Base-by-base conservation (phyloP, 345 rosid genomes). In the Hibiscus syriacus region DNA sequence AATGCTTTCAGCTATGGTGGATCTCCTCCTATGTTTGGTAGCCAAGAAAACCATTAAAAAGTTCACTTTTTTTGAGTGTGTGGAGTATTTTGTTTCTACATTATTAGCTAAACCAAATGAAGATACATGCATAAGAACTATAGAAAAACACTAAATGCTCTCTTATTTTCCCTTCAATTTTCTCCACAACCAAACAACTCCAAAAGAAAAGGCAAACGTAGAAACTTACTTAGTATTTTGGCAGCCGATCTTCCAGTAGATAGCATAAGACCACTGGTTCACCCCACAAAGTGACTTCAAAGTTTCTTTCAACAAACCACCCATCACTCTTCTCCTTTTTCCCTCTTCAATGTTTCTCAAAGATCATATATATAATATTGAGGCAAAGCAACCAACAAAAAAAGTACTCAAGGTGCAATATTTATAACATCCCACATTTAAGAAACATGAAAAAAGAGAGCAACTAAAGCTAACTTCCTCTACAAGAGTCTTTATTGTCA, bases 401-500 rank as follows among this genome's bases (percentile, higher is more conserved):
- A 70, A 70, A 61, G 27, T 22, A 66, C 68, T 52, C 60, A 53
- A 16, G 27, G 6, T 66, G 26, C 45, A 32, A 36, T 49, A 27
- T 53, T 29, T 36, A 19, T 19, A 29, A 23, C 50, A 50, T 50
- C 53, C 57, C 69, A 50, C 45, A 50, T 36, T 41, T 52, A 52
- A 73, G 68, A 57, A 74, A 45, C 49, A 14, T 13, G 26, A 38
- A 68, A 26, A 52, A 16, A 50, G 9, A n/a, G 38, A 1, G 25
- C 12, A 25, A 56, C 74, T 13, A 77, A 61, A 70, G 53, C 98
- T 94, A 94, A 85, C 98, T 94, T 66, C 99, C 99, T 46, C 99
- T 86, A 84, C 99, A 94, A 63, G 99, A 94, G 69, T 92, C 98
- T n/a, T n/a, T n/a, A n/a, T n/a, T n/a, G n/a, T n/a, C n/a, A n/a